Conservation (phyloP, 306 rosid genomes). For the Sicyos baderoa region DNA sequence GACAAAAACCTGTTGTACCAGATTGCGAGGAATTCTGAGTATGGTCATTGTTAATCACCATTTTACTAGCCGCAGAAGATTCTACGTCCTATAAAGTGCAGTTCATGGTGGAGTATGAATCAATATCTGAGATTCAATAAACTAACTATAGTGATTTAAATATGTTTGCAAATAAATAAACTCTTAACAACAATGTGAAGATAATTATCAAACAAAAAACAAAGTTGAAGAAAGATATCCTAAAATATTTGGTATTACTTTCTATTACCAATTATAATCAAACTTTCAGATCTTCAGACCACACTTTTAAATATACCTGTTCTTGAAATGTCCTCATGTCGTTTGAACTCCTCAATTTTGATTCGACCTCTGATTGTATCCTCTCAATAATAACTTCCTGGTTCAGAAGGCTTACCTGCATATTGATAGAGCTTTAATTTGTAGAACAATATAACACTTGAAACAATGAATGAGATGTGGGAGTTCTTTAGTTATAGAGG, state of each 20-base stretch:
- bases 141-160: background rate
- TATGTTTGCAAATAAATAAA: background rate
- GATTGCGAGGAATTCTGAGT: slow-evolving; percentile 13
- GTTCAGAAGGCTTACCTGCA: slow-evolving; percentile 79
- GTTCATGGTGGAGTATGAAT: slow-evolving; percentile 1
- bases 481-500: background rate
- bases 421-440: slow-evolving; percentile 5
- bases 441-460: slow-evolving; percentile 2
- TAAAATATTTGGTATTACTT: background rate
- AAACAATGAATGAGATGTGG: background rate
- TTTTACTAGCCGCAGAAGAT: slow-evolving; percentile 17
- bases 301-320: slow-evolving; percentile 42
- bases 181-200: background rate
- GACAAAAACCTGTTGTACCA: slow-evolving; percentile 8
- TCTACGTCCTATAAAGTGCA: slow-evolving; percentile 18
- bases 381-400: slow-evolving; percentile 85
- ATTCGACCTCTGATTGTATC: slow-evolving; percentile 75
- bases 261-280: background rate
- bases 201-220: background rate
- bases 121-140: slow-evolving; percentile 5
- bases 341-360: slow-evolving; percentile 74
- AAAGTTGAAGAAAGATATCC: background rate
- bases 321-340: slow-evolving; percentile 61
- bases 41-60: slow-evolving; percentile 7
- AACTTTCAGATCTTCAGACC: background rate